phyloP scores from a whole-genome alignment of 768 basidiomycete species.

The Hygrophorus pudorinus region DNA sequence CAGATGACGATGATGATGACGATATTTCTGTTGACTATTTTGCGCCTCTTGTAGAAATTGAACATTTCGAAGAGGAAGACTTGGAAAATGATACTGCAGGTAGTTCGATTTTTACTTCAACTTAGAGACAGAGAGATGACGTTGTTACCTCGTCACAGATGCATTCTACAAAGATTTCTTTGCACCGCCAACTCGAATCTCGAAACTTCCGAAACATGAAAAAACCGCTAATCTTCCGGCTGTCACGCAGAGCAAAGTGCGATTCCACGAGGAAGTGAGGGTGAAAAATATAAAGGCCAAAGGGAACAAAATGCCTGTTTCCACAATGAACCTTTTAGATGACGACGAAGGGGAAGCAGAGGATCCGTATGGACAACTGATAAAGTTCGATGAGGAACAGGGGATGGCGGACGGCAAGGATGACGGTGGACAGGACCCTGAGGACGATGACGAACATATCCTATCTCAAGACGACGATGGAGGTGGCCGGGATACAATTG shows the following conservation, averaged over 20 bases:
- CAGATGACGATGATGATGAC: constrained; percentile 47
- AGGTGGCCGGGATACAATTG: constrained; percentile 33
- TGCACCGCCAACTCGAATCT: constrained; percentile 47
- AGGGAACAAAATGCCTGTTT: constrained; percentile 54
- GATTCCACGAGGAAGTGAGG: constrained; percentile 72
- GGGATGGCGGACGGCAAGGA: constrained; percentile 41
- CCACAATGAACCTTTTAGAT: constrained; percentile 15
- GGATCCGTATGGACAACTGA: constrained; percentile 12
- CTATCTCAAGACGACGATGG: constrained; percentile 22
- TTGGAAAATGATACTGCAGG: constrained; percentile 30
- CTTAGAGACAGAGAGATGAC: not conserved
- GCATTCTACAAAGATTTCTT: constrained; percentile 75
- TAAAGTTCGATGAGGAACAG: constrained; percentile 21
- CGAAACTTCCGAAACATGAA: constrained; percentile 13
- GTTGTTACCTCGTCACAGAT: constrained; percentile 37
- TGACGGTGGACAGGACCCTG: constrained; percentile 30
- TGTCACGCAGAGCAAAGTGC: constrained; percentile 40
- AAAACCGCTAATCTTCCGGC: constrained; percentile 9
- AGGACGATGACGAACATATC: constrained; percentile 19
- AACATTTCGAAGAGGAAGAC: constrained; percentile 34
- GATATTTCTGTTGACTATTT: constrained; percentile 59
- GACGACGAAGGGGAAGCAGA: constrained; percentile 20
- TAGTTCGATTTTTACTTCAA: constrained; percentile 11
- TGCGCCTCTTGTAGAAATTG: constrained; percentile 39
- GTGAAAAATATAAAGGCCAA: constrained; percentile 74